Percentiles rank a stretch among this genome's conserved stretches.
phyloP scores from a whole-genome alignment of 2,329 filamentous ascomycete species.

The Graphiopsis chlorocephala region DNA sequence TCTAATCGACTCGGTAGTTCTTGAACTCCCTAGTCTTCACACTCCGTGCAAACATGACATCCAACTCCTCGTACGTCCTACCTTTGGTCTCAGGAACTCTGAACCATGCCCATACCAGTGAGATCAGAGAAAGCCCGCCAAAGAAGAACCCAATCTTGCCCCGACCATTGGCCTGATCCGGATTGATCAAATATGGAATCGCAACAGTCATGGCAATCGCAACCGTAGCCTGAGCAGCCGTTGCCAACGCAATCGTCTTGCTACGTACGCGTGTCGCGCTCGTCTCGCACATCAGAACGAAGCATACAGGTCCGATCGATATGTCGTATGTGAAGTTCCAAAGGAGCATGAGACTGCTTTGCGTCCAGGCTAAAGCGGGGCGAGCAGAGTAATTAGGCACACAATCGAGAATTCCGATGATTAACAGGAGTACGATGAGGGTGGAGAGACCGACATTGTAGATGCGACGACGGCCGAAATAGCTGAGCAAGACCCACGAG shows the following conservation, averaged over 20 bases:
- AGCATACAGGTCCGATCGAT: constrained; percentile 39
- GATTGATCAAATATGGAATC: constrained; percentile 43
- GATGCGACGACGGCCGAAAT: constrained; percentile 40
- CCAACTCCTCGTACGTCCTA: constrained; percentile 43
- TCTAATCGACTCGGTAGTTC: constrained; percentile 28
- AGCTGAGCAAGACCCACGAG: constrained; percentile 41
- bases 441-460: constrained; percentile 39
- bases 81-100: constrained; percentile 42
- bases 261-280: constrained; percentile 38
- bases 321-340: constrained; percentile 39
- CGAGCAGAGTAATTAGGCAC: constrained; percentile 30
- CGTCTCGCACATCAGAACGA: constrained; percentile 39
- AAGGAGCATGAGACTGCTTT: constrained; percentile 39
- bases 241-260: constrained; percentile 40
- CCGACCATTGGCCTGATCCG: constrained; percentile 39
- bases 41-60: constrained; percentile 41
- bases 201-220: constrained; percentile 41
- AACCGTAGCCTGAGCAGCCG: constrained; percentile 41
- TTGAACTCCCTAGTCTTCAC: constrained; percentile 37
- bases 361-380: constrained; percentile 38
- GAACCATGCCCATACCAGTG: constrained; percentile 38
- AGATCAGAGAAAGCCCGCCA: constrained; percentile 35
- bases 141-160: constrained; percentile 46
- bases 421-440: constrained; percentile 36
- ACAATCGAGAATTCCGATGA: constrained; percentile 41